Evolutionary conservation across 2,329 filamentous ascomycete genomes (phyloP), one percentile per base, ranked within the genome.

Genomic region (Aspergillus hiratsukae): DNA sequence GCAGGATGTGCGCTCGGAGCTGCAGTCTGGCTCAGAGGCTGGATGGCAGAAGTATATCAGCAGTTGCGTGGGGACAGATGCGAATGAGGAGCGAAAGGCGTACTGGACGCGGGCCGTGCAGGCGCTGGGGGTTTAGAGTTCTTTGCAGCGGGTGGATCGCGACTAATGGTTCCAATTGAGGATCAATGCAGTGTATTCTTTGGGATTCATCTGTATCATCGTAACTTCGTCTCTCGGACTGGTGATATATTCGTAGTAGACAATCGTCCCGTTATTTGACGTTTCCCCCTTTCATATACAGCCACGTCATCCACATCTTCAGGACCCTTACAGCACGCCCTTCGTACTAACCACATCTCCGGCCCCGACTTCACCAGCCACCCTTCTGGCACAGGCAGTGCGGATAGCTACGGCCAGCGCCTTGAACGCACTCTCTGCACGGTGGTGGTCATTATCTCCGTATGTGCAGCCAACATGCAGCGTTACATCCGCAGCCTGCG

Each of bases 391-490:
- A 50, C 87, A 93, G 9, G 94, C 94, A 73, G 83, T 83, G 66
- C 88, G 83, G 54, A 95, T 82, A 7, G 94, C 94, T 48, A 97
- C 86, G 0, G 94, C 94, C 64, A 97, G 76, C 49, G 94, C 94
- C 83, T 99, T 99, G 77, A 99, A 97, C 17, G 93, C 94, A 72
- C 89, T 94, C 83, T 97, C 94, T 9, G 94, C 92, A 57, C 92
- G 82, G 78, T 97, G 94, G 76, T 97, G 94, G 76, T 97, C 94
- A 76, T 97, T 99, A 60, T 89, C 84, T 52, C 94, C 94, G 61
- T 91, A 84, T 55, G 96, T 76, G 76, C 90, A 95, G 77, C 97
- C 91, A 57, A 99, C 90, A 78, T 99, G 94, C 70, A 97, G 78
- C n/a, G 94, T 99, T 53, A 97, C 82, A 27, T 91, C 87, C 3